Evolutionary conservation across 345 rosid genomes (phyloP).

Genomic region (Raphanus sativus): DNA sequence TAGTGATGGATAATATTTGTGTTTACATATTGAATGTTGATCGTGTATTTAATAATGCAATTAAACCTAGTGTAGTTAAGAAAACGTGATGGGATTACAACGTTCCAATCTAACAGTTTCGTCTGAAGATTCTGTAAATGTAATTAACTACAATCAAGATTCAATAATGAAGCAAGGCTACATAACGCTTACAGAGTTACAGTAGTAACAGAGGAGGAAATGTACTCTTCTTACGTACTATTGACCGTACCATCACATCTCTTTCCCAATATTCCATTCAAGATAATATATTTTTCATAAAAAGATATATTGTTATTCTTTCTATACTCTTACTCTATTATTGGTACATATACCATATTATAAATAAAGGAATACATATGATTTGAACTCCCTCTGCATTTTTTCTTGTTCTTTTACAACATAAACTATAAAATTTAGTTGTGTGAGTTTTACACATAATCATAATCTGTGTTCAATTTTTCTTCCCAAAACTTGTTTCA

Average conservation of each 20-base stretch:
- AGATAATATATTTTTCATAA: neutral
- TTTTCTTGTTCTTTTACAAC: slow-evolving; percentile 31
- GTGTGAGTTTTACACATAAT: slow-evolving; percentile 26
- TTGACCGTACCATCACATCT: slow-evolving; percentile 20
- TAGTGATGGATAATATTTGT: neutral
- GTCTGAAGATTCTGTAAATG: slow-evolving; percentile 4
- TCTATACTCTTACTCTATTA: neutral
- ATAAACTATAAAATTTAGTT: neutral
- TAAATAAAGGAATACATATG: neutral
- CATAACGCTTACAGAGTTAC: neutral
- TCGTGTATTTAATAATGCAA: neutral
- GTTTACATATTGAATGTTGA: neutral
- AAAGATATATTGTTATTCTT: neutral
- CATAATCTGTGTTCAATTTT: slow-evolving; percentile 24
- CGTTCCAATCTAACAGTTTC: neutral
- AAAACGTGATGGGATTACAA: neutral
- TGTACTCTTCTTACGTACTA: slow-evolving; percentile 31
- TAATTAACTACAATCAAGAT: slow-evolving; percentile 14
- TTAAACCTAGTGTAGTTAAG: neutral
- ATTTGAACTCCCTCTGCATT: slow-evolving; percentile 2
- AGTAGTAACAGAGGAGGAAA: neutral
- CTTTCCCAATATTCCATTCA: slow-evolving; percentile 22
- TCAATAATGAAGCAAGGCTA: slow-evolving; percentile 14
- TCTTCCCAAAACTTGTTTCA: neutral
- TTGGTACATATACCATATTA: neutral